phyloP scores from a whole-genome alignment of 73 alveolate species.

The Blepharisma japonicum region DNA sequence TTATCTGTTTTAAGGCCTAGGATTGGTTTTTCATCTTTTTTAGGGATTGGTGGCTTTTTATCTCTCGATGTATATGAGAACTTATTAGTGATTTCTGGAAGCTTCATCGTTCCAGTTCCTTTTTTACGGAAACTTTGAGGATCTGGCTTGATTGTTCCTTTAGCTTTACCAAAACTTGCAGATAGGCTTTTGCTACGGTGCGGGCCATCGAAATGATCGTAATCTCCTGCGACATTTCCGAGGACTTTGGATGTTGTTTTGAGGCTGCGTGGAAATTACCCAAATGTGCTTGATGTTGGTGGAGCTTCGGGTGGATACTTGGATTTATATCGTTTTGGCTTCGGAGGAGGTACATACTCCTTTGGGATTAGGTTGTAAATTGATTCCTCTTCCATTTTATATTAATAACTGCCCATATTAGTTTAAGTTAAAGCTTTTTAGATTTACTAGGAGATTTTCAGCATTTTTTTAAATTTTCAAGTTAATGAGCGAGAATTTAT shows the following conservation, averaged over 20 bases:
- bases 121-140: slow-evolving; percentile 41
- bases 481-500: no score
- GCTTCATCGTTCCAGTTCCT: slow-evolving; percentile 36
- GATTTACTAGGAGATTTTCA: no score
- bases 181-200: slow-evolving; percentile 46
- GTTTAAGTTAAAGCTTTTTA: no score
- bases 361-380: slow-evolving; percentile 92
- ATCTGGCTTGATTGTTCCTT: slow-evolving; percentile 42
- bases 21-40: slow-evolving; percentile 55
- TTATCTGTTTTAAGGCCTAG: slow-evolving; percentile 57
- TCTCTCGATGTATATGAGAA: slow-evolving; percentile 33
- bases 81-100: slow-evolving; percentile 39
- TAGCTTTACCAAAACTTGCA: slow-evolving; percentile 34
- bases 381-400: slow-evolving; percentile 89
- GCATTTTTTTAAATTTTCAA: no score
- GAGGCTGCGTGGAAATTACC: slow-evolving; percentile 23
- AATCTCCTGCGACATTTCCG: slow-evolving; percentile 60
- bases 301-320: slow-evolving; percentile 70
- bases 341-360: slow-evolving; percentile 82
- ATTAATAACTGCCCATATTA: neutral
- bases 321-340: slow-evolving; percentile 77
- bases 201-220: slow-evolving; percentile 1
- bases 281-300: slow-evolving; percentile 92
- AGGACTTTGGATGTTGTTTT: slow-evolving; percentile 41
- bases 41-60: slow-evolving; percentile 51